Conservation (phyloP, 1,284 basidiomycete genomes). For the Neolentinus lepideus region DNA sequence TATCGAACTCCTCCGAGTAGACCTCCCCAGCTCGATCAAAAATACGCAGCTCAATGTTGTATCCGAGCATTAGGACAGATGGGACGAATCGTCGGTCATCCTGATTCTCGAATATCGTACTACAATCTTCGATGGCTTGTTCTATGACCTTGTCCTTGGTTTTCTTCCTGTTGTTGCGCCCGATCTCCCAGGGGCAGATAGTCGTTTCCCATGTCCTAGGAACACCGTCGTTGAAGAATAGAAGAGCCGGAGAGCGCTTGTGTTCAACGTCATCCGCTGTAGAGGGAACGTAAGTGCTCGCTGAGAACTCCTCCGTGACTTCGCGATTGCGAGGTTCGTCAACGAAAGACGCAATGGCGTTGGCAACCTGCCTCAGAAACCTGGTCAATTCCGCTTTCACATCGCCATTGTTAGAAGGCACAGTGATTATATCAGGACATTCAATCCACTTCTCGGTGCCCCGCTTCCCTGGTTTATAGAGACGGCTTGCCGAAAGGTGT, state of each 20-base stretch:
- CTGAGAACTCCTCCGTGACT: background rate
- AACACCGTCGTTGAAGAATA: background rate
- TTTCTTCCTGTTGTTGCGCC: background rate
- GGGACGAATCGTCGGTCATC: background rate
- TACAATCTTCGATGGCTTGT: too few species aligned
- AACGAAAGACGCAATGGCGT: background rate
- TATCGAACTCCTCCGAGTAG: background rate
- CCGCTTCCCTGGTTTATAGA: too few species aligned
- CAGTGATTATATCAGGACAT: background rate
- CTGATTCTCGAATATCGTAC: background rate
- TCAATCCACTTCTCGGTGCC: background rate
- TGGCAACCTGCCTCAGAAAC: background rate
- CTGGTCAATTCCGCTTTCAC: background rate
- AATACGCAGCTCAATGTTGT: background rate
- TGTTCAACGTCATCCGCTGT: background rate
- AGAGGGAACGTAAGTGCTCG: background rate
- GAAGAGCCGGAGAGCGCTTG: background rate
- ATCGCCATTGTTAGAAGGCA: background rate
- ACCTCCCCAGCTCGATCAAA: background rate
- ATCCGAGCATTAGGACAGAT: background rate
- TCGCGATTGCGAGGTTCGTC: background rate
- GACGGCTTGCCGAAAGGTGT: background rate
- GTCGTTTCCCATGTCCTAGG: background rate
- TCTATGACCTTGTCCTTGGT: background rate
- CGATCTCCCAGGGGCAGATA: background rate